Conservation (phyloP, 164 flowering plant species). For the Macadamia integrifolia region DNA sequence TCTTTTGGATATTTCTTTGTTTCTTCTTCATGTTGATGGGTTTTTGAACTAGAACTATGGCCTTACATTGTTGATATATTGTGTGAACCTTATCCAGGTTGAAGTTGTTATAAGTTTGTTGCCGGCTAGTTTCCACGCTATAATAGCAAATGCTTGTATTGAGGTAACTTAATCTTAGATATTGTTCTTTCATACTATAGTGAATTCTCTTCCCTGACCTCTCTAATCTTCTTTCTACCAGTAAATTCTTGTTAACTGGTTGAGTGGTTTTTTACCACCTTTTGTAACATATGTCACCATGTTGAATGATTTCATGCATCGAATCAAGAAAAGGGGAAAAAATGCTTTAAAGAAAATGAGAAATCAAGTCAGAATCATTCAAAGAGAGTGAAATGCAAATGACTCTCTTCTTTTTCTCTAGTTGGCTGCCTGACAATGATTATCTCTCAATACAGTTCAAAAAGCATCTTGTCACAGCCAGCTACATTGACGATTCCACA, state of each 20-base stretch:
- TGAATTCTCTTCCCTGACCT: not conserved
- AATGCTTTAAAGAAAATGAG: not conserved
- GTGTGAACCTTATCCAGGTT: slow-evolving; percentile 50
- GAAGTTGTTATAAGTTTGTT: slow-evolving; percentile 89
- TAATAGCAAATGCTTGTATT: slow-evolving; percentile 77
- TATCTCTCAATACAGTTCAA: slow-evolving; percentile 52
- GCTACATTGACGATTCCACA: slow-evolving; percentile 82
- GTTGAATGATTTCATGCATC: not conserved
- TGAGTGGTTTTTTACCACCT: not conserved
- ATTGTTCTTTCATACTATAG: not conserved
- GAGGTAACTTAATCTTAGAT: slow-evolving; percentile 40
- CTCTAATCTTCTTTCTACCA: not conserved
- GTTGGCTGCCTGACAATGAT: not conserved
- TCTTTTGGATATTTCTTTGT: not conserved
- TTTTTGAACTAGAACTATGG: not conserved
- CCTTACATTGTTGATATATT: slow-evolving; percentile 1
- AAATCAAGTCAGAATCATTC: not conserved
- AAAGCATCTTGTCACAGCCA: slow-evolving; percentile 94
- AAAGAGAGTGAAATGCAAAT: not conserved
- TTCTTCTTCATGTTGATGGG: not conserved
- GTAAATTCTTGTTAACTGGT: not conserved
- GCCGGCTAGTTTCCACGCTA: slow-evolving; percentile 68
- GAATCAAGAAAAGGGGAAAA: too few relatives aligned
- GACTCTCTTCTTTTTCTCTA: not conserved
- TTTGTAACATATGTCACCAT: not conserved